A percentile compares a stretch with the other conserved stretches of the same genome.
Conservation (phyloP, 2,329 filamentous ascomycete genomes). For the Sphaerulina musiva region DNA sequence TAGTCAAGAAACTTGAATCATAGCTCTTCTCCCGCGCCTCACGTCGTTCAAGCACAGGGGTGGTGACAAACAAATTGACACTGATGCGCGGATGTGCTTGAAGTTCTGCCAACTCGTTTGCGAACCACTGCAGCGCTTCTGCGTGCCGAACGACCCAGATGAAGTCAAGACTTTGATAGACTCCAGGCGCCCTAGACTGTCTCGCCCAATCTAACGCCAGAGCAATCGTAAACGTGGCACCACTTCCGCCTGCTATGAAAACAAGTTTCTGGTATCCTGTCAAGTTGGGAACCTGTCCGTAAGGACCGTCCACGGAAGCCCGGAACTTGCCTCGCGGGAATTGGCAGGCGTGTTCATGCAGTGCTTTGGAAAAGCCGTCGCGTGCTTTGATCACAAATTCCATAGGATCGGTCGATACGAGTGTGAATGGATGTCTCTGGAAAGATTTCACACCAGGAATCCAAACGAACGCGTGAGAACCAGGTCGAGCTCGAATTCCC, state of each 20-base stretch:
- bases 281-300: slow-evolving; percentile 32
- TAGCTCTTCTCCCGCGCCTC: not conserved
- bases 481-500: slow-evolving; percentile 15
- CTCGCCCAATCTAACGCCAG: slow-evolving; percentile 45
- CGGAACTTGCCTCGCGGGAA: slow-evolving; percentile 13
- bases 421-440: slow-evolving; percentile 25
- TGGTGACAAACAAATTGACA: slow-evolving; percentile 48
- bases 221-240: slow-evolving; percentile 52
- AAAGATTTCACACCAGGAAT: slow-evolving; percentile 18
- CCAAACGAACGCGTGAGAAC: slow-evolving; percentile 24
- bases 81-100: slow-evolving; percentile 42
- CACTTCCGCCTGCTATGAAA: slow-evolving; percentile 55
- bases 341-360: slow-evolving; percentile 19
- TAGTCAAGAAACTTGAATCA: not conserved
- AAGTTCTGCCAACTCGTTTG: slow-evolving; percentile 44
- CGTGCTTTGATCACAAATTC: slow-evolving; percentile 22
- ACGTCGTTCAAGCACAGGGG: not conserved
- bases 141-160: slow-evolving; percentile 20
- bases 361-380: slow-evolving; percentile 20
- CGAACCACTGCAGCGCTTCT: slow-evolving; percentile 45
- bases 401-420: slow-evolving; percentile 14
- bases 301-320: slow-evolving; percentile 27
- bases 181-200: slow-evolving; percentile 32
- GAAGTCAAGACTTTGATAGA: slow-evolving; percentile 45
- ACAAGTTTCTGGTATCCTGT: slow-evolving; percentile 55